These are phyloP conservation scores for Penicillium longicatenatum DNA, from an alignment of 495 filamentous ascomycete species.

Conservation along the genomic window DNA sequence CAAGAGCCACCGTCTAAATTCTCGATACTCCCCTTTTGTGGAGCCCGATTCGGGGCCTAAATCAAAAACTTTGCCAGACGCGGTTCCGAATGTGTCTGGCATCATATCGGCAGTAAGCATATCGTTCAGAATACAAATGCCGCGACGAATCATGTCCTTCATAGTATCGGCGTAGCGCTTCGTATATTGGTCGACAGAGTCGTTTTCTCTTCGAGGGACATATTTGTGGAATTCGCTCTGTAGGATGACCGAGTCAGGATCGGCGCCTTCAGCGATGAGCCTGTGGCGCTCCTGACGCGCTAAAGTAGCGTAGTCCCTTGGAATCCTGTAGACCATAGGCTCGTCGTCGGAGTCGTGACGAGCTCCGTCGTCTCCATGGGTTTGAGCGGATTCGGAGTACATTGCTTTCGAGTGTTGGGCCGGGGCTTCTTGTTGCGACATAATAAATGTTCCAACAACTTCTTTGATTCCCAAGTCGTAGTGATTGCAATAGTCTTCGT, in stretches of 20 bases:
- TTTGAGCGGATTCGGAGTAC: conserved; percentile 9
- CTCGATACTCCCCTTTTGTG: conserved; percentile 11
- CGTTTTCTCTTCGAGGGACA: conserved; percentile 9
- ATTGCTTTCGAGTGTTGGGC: conserved; percentile 6
- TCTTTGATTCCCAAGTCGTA: background rate
- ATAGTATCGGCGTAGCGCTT: conserved; percentile 11
- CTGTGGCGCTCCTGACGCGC: conserved; percentile 7
- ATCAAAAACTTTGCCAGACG: conserved; percentile 6
- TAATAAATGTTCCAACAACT: conserved; percentile 4
- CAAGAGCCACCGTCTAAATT: conserved; percentile 5
- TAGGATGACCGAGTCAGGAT: conserved; percentile 9
- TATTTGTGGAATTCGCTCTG: conserved; percentile 8
- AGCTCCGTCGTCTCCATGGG: conserved; percentile 4
- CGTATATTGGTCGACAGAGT: conserved; percentile 2
- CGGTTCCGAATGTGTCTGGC: conserved; percentile 1
- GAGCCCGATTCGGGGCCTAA: conserved; percentile 9
- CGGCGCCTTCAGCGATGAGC: conserved; percentile 7
- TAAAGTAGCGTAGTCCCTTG: conserved; percentile 7
- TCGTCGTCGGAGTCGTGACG: conserved; percentile 11
- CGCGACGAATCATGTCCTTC: conserved; percentile 9
- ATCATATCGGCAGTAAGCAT: conserved; percentile 1
- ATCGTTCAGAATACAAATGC: conserved; percentile 9
- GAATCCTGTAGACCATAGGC: conserved; percentile 11
- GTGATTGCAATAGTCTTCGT: background rate
- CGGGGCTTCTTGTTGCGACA: conserved; percentile 9